These are phyloP conservation scores for Didymella glomerata DNA, from an alignment of 2,329 filamentous ascomycete species.

Conservation along the genomic window DNA sequence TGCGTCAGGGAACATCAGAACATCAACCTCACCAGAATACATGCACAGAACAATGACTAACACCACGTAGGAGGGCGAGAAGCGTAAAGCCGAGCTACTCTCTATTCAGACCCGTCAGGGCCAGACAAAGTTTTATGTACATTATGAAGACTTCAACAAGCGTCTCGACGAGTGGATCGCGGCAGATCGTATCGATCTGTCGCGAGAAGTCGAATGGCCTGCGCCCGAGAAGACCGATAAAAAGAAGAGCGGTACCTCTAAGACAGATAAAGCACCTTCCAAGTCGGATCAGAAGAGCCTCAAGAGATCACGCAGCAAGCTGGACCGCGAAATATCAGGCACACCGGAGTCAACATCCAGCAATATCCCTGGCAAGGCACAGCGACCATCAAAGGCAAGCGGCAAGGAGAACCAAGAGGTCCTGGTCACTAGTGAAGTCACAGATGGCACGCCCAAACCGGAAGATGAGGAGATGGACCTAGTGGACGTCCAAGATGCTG, in stretches of 20 bases:
- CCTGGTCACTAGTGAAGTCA: constrained; percentile 57
- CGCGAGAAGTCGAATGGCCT: constrained; percentile 95
- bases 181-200: constrained; percentile 81
- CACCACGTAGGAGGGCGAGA: constrained; percentile 72
- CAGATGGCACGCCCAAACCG: constrained; percentile 58
- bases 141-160: constrained; percentile 99
- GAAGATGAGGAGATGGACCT: constrained; percentile 63
- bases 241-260: constrained; percentile 70
- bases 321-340: constrained; percentile 64
- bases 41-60: constrained; percentile 22
- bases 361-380: constrained; percentile 57
- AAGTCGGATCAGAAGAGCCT: constrained; percentile 57
- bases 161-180: constrained; percentile 88
- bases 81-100: constrained; percentile 94
- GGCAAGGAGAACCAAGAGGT: constrained; percentile 68
- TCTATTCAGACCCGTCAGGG: constrained; percentile 91
- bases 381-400: constrained; percentile 63
- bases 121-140: constrained; percentile 90
- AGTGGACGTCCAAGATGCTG: constrained; percentile 61
- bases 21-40: background rate
- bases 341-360: constrained; percentile 62
- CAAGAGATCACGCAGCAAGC: constrained; percentile 57
- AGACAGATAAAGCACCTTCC: constrained; percentile 51
- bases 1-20: constrained; percentile 24
- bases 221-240: constrained; percentile 89